phyloP scores from a whole-genome alignment of 2,329 filamentous ascomycete species.

The Hymenoscyphus linearis region DNA sequence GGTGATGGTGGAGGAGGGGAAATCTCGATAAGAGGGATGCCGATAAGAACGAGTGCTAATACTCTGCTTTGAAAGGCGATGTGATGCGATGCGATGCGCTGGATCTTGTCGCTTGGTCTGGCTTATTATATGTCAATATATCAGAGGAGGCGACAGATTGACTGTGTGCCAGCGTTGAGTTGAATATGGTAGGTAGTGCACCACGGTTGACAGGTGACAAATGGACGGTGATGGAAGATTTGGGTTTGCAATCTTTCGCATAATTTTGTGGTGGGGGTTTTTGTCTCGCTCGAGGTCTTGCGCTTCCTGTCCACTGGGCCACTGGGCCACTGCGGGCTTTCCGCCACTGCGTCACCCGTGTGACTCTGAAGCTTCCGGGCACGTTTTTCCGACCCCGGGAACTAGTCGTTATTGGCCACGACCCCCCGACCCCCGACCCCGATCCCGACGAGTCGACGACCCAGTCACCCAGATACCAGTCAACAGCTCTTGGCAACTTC shows the following conservation, averaged over 20 bases:
- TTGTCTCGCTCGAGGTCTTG: neutral
- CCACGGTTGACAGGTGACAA: neutral
- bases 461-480: too few species aligned
- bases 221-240: neutral
- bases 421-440: too few species aligned
- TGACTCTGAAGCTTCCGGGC: neutral
- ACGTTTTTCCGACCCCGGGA: neutral
- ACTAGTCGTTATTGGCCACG: neutral
- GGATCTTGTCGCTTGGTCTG: neutral
- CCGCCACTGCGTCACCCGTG: too few species aligned
- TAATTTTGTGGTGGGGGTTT: neutral
- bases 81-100: neutral
- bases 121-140: too few species aligned
- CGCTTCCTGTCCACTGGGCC: too few species aligned
- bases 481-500: neutral
- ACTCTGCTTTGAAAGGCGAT: neutral
- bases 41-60: constrained; percentile 2
- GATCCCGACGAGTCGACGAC: too few species aligned
- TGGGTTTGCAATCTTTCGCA: neutral
- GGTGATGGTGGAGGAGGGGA: neutral
- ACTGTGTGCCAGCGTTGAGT: too few species aligned
- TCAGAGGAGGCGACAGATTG: neutral
- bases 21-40: constrained; percentile 6
- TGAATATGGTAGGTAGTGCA: too few species aligned
- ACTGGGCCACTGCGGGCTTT: too few species aligned